Conservation (phyloP, 192 early-diverging fungal genomes). For the Coemansia sp. region DNA sequence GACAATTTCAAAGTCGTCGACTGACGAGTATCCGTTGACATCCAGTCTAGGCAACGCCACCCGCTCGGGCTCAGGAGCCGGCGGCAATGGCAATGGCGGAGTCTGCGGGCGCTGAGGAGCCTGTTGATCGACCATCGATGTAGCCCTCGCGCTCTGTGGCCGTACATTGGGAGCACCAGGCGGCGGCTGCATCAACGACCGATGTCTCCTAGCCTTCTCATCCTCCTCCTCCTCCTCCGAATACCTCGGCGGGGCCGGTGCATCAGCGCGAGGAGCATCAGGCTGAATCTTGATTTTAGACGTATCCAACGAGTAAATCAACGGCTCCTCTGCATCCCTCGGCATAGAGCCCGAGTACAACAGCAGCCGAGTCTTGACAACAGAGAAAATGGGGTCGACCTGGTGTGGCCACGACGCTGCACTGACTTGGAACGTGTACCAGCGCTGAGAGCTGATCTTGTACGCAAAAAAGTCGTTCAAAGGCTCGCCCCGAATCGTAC, state of each 20-base stretch:
- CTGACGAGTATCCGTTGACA: constrained; percentile 18
- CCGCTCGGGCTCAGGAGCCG: constrained; percentile 8
- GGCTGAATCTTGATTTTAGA: constrained; percentile 58
- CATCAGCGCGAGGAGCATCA: constrained; percentile 26
- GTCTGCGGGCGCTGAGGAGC: not conserved
- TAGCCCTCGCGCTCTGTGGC: constrained; percentile 17
- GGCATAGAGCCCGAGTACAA: constrained; percentile 51
- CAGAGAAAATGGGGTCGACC: constrained; percentile 50
- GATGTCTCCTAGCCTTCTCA: constrained; percentile 32
- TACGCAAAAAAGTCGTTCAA: constrained; percentile 56
- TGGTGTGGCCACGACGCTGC: constrained; percentile 52
- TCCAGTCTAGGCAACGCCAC: not conserved
- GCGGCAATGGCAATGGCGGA: not conserved
- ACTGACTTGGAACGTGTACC: constrained; percentile 58
- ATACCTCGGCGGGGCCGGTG: constrained; percentile 1
- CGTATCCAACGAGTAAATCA: constrained; percentile 50
- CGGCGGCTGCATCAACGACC: constrained; percentile 42
- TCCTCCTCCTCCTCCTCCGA: constrained; percentile 8
- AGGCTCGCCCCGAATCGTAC: constrained; percentile 35
- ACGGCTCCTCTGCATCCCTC: constrained; percentile 18
- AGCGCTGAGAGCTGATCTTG: constrained; percentile 54
- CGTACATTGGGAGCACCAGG: constrained; percentile 18
- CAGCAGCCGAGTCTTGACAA: constrained; percentile 49
- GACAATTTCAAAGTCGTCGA: constrained; percentile 46
- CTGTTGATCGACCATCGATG: constrained; percentile 38